phyloP scores from a whole-genome alignment of 129 eudicot species.

The Oenanthe sinensis region DNA sequence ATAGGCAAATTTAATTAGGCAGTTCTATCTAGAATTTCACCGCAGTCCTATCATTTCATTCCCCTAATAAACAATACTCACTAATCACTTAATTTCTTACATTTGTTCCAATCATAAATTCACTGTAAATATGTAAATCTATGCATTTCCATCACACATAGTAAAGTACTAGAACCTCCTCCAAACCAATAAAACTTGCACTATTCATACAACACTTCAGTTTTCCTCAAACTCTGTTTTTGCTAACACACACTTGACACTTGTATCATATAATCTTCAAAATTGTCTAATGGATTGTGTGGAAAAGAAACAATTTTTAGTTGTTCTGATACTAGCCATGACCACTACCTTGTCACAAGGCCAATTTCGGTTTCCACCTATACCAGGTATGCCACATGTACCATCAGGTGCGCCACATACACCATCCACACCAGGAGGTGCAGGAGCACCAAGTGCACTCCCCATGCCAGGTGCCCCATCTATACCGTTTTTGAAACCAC shows the following conservation, averaged over 20 bases:
- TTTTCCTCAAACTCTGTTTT: no score
- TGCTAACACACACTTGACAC: neutral
- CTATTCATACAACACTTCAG: no score
- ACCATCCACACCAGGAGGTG: neutral
- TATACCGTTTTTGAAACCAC: neutral
- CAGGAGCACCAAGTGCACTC: no score
- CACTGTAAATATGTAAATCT: neutral
- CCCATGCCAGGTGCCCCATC: neutral
- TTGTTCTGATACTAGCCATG: constrained; percentile 21
- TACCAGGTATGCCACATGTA: neutral
- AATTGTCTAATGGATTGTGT: neutral
- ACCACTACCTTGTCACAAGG: constrained; percentile 24
- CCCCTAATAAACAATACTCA: neutral
- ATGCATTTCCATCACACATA: neutral
- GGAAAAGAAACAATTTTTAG: neutral
- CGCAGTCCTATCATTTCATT: neutral
- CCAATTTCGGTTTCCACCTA: constrained; percentile 13
- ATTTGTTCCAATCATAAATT: neutral
- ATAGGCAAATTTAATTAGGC: neutral
- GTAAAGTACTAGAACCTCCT: neutral
- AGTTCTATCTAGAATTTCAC: constrained; percentile 4
- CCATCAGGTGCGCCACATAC: neutral
- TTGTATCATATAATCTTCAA: neutral
- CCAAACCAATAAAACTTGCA: no score
- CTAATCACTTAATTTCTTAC: neutral